These are phyloP conservation scores for Psilocybe mexicana DNA, from an alignment of 1,284 basidiomycete genomes.

Conservation along the genomic window DNA sequence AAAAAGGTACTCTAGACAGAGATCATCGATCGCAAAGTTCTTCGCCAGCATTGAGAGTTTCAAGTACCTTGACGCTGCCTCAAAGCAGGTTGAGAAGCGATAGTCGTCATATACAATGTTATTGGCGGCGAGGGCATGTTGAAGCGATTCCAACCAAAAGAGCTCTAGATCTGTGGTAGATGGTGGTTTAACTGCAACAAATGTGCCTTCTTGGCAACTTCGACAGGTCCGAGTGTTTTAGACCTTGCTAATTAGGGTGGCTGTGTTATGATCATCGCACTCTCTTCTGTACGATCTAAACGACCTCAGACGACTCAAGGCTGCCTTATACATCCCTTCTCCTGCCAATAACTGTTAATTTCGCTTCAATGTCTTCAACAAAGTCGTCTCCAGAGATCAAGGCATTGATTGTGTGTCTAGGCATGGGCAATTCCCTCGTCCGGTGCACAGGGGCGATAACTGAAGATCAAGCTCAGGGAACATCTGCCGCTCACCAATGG, in stretches of 20 bases:
- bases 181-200: background rate
- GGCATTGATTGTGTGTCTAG: conserved; percentile 72
- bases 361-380: conserved; percentile 16
- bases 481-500: conserved; percentile 80
- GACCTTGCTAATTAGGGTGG: no score
- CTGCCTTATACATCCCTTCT: background rate
- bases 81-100: conserved; percentile 74
- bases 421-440: conserved; percentile 26
- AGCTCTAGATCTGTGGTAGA: background rate
- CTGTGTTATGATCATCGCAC: no score
- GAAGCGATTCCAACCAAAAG: conserved; percentile 5
- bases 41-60: background rate
- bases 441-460: background rate
- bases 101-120: conserved; percentile 81
- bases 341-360: background rate
- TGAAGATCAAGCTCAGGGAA: conserved; percentile 47
- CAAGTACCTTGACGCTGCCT: conserved; percentile 67
- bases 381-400: conserved; percentile 30
- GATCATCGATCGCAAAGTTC: background rate
- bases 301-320: no score
- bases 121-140: conserved; percentile 76
- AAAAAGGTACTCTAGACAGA: conserved; percentile 63
- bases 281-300: no score
- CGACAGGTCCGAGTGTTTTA: no score
- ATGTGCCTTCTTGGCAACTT: no score